Base-by-base conservation (phyloP, 129 eudicot species). In the Arctium minus region DNA sequence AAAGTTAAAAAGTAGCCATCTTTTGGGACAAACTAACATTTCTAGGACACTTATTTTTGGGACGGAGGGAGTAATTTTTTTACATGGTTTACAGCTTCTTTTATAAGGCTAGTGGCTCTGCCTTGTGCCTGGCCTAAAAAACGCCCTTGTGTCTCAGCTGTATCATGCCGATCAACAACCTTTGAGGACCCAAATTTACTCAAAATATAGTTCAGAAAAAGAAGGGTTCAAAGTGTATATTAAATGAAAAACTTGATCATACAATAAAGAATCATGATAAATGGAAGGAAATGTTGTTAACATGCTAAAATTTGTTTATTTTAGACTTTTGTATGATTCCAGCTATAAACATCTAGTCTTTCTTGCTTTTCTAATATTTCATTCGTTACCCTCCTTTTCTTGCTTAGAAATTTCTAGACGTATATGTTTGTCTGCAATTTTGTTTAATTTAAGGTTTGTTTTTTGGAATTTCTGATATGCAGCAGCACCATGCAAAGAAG, bases 401-500 rank as follows among this genome's bases (percentile, higher is more conserved):
- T 17, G 27, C 67, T 56, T 36, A 33, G 32, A 0, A 48, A 22
- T 29, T 72, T 56, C n/a, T 1, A 72, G 9, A 48, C 39, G 9
- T 53, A 22, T 7, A 86, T 50, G 60, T 7, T 46, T 17, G 12
- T 46, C 6, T 72, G 5, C 73, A 35, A 69, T 72, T 75, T 53
- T 18, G 17, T 70, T 39, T 79, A 70, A 44, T 82, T 3, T 18
- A 70, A n/a, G 72, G 22, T 4, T 15, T 37, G 8, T 82, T 53
- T 35, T 78, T 50, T 71, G 79, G 69, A 39, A 62, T 33, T 78
- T 73, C 29, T 70, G 15, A 42, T 84, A 17, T 32, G 56, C 93
- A 96, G 56, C 93, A 96, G 98, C 98, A 96, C 80, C 99, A 96
- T 75, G 77, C 92, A 2, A 93, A 22, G 83, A 96, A 90, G 86